These are phyloP conservation scores for Kluyveromyces lactis DNA, from an alignment of 805 yeast species.

Conservation along the genomic window DNA sequence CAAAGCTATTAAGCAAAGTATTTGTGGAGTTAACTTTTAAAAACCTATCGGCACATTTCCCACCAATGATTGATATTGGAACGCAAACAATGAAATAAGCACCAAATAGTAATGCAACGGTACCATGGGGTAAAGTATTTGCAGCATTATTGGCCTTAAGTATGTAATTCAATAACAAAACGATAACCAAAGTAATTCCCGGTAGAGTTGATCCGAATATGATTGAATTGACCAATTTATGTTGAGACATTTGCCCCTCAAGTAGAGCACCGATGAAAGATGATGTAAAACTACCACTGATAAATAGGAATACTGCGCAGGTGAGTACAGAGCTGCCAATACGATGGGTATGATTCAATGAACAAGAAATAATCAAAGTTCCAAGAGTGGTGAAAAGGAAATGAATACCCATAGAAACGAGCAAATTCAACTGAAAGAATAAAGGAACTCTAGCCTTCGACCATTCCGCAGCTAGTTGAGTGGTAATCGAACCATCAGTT, in stretches of 20 bases:
- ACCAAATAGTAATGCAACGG: constrained; percentile 51
- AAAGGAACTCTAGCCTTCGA: neutral
- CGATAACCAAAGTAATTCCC: constrained; percentile 38
- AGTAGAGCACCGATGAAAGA: constrained; percentile 65
- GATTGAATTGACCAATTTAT: constrained; percentile 24
- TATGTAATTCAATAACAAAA: constrained; percentile 53
- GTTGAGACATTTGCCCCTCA: constrained; percentile 17
- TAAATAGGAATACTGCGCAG: constrained; percentile 50
- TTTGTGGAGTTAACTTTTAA: neutral
- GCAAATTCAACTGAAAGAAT: constrained; percentile 17
- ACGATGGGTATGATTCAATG: constrained; percentile 53
- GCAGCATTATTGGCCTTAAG: constrained; percentile 74
- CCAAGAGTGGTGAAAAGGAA: constrained; percentile 56
- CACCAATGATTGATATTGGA: constrained; percentile 74
- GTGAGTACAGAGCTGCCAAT: constrained; percentile 61
- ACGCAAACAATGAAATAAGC: constrained; percentile 59
- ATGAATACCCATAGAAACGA: constrained; percentile 72
- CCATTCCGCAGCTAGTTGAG: constrained; percentile 5
- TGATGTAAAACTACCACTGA: constrained; percentile 64
- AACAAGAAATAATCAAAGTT: constrained; percentile 48
- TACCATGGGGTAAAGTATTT: constrained; percentile 69
- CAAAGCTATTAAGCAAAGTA: neutral
- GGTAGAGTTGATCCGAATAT: constrained; percentile 44
- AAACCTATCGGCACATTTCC: constrained; percentile 18
- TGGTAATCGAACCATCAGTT: neutral